phyloP scores from a whole-genome alignment of 495 filamentous ascomycete genomes.

The Darksidea phi region DNA sequence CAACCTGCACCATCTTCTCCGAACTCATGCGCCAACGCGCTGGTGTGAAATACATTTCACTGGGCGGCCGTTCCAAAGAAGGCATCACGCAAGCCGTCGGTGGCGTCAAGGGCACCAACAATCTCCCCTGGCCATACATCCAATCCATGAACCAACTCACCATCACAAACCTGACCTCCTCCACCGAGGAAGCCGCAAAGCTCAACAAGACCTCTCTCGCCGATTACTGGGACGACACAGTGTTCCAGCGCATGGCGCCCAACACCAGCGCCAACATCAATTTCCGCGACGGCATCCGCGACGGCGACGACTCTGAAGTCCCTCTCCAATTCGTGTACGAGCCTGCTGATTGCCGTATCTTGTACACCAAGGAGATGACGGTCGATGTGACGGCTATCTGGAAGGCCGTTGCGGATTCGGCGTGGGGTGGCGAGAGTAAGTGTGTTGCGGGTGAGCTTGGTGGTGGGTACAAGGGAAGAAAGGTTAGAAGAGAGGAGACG shows the following conservation, averaged over 20 bases:
- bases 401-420: slow-evolving; percentile 35
- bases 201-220: slow-evolving; percentile 23
- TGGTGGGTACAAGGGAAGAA: slow-evolving; percentile 11
- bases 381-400: slow-evolving; percentile 38
- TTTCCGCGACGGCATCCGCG: slow-evolving; percentile 38
- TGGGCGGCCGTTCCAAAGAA: slow-evolving; percentile 58
- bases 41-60: slow-evolving; percentile 57
- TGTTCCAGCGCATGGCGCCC: slow-evolving; percentile 24
- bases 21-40: slow-evolving; percentile 57
- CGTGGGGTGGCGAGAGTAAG: slow-evolving; percentile 34
- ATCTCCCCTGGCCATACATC: slow-evolving; percentile 25
- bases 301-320: slow-evolving; percentile 34
- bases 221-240: slow-evolving; percentile 21
- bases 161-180: slow-evolving; percentile 6
- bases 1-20: slow-evolving; percentile 61
- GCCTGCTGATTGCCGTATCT: slow-evolving; percentile 40
- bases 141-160: slow-evolving; percentile 18
- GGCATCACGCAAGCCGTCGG: slow-evolving; percentile 63
- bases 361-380: slow-evolving; percentile 41
- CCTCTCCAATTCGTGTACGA: slow-evolving; percentile 44
- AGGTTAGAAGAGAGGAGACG: slow-evolving; percentile 14
- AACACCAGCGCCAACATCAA: slow-evolving; percentile 31
- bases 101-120: slow-evolving; percentile 53
- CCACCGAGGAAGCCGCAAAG: slow-evolving; percentile 3
- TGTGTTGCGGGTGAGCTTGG: slow-evolving; percentile 24